Evolutionary conservation across 2,329 filamentous ascomycete genomes (phyloP).

Genomic region (Epichloe gansuensis): DNA sequence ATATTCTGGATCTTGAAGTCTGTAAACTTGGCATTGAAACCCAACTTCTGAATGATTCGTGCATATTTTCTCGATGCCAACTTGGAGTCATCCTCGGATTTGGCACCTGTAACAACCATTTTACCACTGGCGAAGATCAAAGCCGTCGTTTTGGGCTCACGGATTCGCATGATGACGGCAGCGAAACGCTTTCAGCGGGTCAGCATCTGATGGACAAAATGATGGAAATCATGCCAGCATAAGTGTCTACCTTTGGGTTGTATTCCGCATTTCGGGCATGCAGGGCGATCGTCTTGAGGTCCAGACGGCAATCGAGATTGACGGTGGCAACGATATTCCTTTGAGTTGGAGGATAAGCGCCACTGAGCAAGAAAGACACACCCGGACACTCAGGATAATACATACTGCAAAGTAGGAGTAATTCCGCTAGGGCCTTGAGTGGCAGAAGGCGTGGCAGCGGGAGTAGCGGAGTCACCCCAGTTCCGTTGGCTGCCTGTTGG

Average conservation of each 20-base stretch:
- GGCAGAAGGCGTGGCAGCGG: slow-evolving; percentile 81
- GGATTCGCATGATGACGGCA: slow-evolving; percentile 98
- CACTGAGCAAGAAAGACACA: slow-evolving; percentile 23
- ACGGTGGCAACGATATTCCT: slow-evolving; percentile 99
- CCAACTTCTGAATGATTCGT: slow-evolving; percentile 98
- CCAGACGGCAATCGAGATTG: slow-evolving; percentile 92
- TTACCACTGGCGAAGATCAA: slow-evolving; percentile 97
- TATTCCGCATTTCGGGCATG: slow-evolving; percentile 98
- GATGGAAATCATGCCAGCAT: slow-evolving; percentile 9
- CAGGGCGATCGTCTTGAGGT: slow-evolving; percentile 96
- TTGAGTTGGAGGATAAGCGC: slow-evolving; percentile 42
- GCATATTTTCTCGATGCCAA: slow-evolving; percentile 95
- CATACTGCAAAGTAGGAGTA: slow-evolving; percentile 92
- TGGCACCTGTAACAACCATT: slow-evolving; percentile 98
- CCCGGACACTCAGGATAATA: slow-evolving; percentile 34
- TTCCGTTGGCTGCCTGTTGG: slow-evolving; percentile 51
- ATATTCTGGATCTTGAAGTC: slow-evolving; percentile 99
- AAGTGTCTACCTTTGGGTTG: slow-evolving; percentile 72
- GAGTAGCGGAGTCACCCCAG: slow-evolving; percentile 78
- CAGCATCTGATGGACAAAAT: slow-evolving; percentile 4
- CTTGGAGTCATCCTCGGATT: slow-evolving; percentile 96
- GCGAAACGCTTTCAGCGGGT: slow-evolving; percentile 69
- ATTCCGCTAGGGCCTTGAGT: slow-evolving; percentile 76
- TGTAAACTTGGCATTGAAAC: slow-evolving; percentile 98
- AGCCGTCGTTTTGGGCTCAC: slow-evolving; percentile 95